Evolutionary conservation across 441 rosid genomes (phyloP).

Genomic region (Adansonia grandidieri): DNA sequence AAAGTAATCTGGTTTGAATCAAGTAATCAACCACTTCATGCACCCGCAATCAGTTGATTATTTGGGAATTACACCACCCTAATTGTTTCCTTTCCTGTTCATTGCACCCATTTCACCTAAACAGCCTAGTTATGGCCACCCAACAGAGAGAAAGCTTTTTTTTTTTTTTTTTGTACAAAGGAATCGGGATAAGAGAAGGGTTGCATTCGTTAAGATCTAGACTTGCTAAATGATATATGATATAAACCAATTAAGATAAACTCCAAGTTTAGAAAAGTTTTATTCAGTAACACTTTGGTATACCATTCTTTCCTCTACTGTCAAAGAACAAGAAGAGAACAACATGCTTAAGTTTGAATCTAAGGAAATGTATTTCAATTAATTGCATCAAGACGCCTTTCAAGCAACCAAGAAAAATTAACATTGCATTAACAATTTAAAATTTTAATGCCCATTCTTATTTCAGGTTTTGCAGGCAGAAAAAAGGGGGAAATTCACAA

Average conservation of each 20-base stretch:
- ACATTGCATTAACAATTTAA: neutral
- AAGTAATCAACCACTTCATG: neutral
- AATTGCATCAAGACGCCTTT: neutral
- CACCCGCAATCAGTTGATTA: neutral
- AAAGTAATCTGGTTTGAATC: neutral
- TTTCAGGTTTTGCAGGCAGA: neutral
- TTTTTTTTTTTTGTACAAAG: too few species aligned
- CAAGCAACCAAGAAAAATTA: neutral
- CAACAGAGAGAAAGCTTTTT: neutral
- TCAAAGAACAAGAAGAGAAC: neutral
- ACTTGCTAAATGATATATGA: too few species aligned
- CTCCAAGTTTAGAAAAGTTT: neutral
- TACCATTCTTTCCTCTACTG: neutral
- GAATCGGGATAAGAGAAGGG: too few species aligned
- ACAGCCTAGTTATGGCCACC: neutral
- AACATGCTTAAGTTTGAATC: neutral
- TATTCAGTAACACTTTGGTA: neutral
- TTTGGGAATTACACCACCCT: neutral
- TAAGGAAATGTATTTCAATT: neutral
- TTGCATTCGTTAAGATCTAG: too few species aligned
- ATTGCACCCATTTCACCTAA: neutral
- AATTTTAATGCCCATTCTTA: neutral
- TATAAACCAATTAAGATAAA: too few species aligned
- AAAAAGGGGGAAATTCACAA: neutral
- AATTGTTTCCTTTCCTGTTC: neutral